A percentile compares a stretch with the other conserved stretches of the same genome.
Conservation (phyloP, 2,329 filamentous ascomycete genomes). For the Colletotrichum sp. region DNA sequence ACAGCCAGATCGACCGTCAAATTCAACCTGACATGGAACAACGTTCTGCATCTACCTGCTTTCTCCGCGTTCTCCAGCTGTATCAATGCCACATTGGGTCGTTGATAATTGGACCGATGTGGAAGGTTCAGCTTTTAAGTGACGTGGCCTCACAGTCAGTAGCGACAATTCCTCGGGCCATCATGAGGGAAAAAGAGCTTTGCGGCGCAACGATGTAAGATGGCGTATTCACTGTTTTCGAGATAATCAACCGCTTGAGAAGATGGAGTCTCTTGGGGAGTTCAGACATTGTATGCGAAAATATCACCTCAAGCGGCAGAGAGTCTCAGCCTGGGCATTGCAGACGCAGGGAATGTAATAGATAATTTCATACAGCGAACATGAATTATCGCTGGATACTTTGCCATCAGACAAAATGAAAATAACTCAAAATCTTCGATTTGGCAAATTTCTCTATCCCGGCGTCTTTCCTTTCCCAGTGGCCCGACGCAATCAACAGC, state of each 20-base stretch:
- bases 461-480: background rate
- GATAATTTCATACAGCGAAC: background rate
- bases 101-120: background rate
- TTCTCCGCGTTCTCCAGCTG: background rate
- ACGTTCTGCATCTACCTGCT: background rate
- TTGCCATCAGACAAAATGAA: background rate
- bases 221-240: background rate
- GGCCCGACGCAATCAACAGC: background rate
- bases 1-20: background rate
- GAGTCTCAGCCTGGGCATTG: background rate
- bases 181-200: no score
- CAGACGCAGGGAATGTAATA: background rate
- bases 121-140: background rate
- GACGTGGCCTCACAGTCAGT: background rate
- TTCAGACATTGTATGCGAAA: background rate
- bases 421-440: background rate
- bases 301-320: background rate
- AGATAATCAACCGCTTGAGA: background rate
- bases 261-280: background rate
- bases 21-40: background rate
- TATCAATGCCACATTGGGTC: background rate
- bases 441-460: background rate
- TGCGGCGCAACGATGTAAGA: no score
- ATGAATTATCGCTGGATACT: background rate
- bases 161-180: no score